phyloP scores from a whole-genome alignment of 208 protist genomes.

The Zelonia costaricensis region DNA sequence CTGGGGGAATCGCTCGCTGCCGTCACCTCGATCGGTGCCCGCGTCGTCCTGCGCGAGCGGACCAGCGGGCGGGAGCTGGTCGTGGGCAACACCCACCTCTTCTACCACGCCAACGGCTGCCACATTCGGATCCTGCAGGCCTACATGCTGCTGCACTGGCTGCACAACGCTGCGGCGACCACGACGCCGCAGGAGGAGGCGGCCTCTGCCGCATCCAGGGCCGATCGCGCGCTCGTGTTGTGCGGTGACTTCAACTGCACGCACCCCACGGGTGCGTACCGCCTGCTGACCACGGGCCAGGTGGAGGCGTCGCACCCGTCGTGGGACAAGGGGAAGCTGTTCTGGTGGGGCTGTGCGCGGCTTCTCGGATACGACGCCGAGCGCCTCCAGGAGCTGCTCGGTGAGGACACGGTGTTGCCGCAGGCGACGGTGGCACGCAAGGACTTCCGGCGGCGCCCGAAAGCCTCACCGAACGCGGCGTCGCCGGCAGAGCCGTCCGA shows the following conservation, averaged over 20 bases:
- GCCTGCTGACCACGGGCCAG: conserved; percentile 74
- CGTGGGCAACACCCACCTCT: conserved; percentile 91
- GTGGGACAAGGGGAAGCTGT: conserved; percentile 86
- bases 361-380: conserved; percentile 63
- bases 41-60: conserved; percentile 45
- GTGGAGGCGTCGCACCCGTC: conserved; percentile 65
- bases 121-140: conserved; percentile 91
- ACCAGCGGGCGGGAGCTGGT: conserved; percentile 55
- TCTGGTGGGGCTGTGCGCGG: conserved; percentile 84
- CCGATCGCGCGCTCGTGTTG: conserved; percentile 41
- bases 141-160: conserved; percentile 59
- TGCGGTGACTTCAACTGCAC: conserved; percentile 92
- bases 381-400: conserved; percentile 32
- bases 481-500: background rate
- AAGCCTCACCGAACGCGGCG: background rate
- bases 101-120: conserved; percentile 89
- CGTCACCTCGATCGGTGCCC: conserved; percentile 58
- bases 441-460: conserved; percentile 5
- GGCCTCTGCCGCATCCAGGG: background rate
- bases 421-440: conserved; percentile 11
- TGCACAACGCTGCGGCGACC: conserved; percentile 18
- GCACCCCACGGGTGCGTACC: conserved; percentile 76
- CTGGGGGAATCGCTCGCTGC: conserved; percentile 64
- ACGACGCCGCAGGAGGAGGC: background rate
- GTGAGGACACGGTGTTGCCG: conserved; percentile 15